A percentile compares a stretch with the other conserved stretches of the same genome.
Conservation (phyloP, 2,329 filamentous ascomycete species). For the Bipolaris cookei region DNA sequence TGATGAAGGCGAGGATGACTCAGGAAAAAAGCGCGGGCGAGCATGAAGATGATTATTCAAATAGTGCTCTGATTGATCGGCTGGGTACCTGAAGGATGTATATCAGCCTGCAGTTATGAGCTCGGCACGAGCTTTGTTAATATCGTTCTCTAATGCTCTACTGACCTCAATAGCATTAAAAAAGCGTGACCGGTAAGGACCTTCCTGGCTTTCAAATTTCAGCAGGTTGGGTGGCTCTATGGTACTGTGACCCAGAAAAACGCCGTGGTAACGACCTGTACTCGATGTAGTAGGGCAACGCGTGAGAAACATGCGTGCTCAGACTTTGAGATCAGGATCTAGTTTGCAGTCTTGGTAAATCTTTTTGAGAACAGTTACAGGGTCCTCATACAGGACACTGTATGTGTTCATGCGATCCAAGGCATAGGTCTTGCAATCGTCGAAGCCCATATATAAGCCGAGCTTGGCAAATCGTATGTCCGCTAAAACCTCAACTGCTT, state of each 20-base stretch:
- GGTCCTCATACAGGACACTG: slow-evolving; percentile 43
- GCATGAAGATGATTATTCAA: neutral
- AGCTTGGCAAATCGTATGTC: slow-evolving; percentile 43
- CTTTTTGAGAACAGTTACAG: slow-evolving; percentile 43
- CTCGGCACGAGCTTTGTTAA: slow-evolving; percentile 28
- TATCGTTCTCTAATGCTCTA: slow-evolving; percentile 31
- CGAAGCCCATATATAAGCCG: slow-evolving; percentile 44
- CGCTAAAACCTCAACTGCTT: slow-evolving; percentile 27
- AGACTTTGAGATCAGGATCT: slow-evolving; percentile 28
- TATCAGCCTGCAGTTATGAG: slow-evolving; percentile 18
- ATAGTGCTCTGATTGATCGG: neutral
- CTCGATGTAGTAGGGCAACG: slow-evolving; percentile 4
- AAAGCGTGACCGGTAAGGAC: slow-evolving; percentile 22
- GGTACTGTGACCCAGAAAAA: neutral
- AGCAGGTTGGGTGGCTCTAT: slow-evolving; percentile 30
- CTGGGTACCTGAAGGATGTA: neutral
- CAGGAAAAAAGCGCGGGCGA: neutral
- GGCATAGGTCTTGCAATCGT: slow-evolving; percentile 46
- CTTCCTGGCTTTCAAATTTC: slow-evolving; percentile 30
- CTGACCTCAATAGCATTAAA: slow-evolving; percentile 23
- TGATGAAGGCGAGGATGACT: neutral
- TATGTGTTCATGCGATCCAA: slow-evolving; percentile 44
- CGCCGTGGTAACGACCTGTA: neutral
- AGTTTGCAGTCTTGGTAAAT: slow-evolving; percentile 43
- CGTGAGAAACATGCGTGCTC: slow-evolving; percentile 32